Percentiles rank a stretch among this genome's conserved stretches.
Conservation (phyloP, 2,329 filamentous ascomycete genomes). For the Juglanconis sp. region DNA sequence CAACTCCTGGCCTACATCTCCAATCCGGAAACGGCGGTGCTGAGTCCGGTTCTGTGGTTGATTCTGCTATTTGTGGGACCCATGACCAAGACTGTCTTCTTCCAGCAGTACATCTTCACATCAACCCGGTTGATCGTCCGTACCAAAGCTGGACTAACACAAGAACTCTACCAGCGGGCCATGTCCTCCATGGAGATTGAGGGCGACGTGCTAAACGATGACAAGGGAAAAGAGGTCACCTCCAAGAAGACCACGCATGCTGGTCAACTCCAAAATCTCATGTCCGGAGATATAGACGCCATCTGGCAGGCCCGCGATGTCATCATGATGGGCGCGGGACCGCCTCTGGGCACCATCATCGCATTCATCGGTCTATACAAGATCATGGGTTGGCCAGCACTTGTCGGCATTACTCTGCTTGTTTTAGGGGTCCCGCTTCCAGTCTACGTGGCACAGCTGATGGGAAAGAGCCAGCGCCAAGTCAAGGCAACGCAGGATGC, state of each 20-base stretch:
- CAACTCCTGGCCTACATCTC: constrained; percentile 50
- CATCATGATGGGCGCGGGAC: constrained; percentile 42
- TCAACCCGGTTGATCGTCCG: constrained; percentile 55
- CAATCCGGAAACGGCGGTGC: constrained; percentile 31
- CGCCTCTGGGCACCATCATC: constrained; percentile 45
- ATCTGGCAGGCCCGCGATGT: constrained; percentile 51
- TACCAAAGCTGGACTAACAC: constrained; percentile 53
- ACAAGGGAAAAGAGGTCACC: constrained; percentile 22
- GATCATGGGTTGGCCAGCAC: constrained; percentile 53
- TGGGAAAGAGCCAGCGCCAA: constrained; percentile 48
- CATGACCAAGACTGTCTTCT: constrained; percentile 44
- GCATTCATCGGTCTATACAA: constrained; percentile 51
- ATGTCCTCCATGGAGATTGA: constrained; percentile 55
- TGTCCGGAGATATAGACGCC: constrained; percentile 57
- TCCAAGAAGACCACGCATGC: constrained; percentile 21
- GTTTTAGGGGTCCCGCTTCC: constrained; percentile 48
- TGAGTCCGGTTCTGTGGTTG: constrained; percentile 42
- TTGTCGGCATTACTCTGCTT: constrained; percentile 50
- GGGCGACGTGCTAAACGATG: constrained; percentile 45
- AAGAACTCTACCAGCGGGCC: constrained; percentile 56
- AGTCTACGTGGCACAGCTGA: constrained; percentile 44
- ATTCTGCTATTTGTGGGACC: constrained; percentile 51
- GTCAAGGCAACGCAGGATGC: constrained; percentile 54
- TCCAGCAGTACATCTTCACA: constrained; percentile 56
- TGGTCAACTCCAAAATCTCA: constrained; percentile 40